Conservation (phyloP, 2,329 filamentous ascomycete genomes). For the Mycosphaerella sp. region DNA sequence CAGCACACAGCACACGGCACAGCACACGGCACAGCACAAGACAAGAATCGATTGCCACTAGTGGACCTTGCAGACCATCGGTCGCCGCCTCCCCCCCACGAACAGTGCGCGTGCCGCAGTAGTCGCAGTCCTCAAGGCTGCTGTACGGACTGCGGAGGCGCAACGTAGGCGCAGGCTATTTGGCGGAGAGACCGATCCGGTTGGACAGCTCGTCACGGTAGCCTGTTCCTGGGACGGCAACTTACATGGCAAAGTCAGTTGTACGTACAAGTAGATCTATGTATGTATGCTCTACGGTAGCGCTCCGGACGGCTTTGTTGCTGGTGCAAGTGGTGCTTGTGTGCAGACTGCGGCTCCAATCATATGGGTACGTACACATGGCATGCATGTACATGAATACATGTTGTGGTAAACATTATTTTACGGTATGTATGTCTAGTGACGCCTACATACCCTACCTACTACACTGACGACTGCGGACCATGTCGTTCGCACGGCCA, state of each 20-base stretch:
- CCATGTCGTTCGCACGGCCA: background rate
- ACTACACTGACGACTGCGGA: constrained; percentile 3
- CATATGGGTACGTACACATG: too few relatives aligned
- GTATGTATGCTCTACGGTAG: background rate
- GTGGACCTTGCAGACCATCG: background rate
- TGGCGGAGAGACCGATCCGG: background rate
- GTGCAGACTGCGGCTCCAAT: too few relatives aligned
- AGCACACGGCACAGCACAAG: background rate
- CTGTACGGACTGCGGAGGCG: too few relatives aligned
- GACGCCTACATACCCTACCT: too few relatives aligned
- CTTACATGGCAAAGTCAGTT: background rate
- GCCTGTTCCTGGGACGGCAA: background rate
- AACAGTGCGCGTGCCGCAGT: too few relatives aligned
- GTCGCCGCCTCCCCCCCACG: too few relatives aligned
- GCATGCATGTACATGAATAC: too few relatives aligned
- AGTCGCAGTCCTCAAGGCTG: too few relatives aligned
- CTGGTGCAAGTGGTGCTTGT: background rate
- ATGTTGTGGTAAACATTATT: too few relatives aligned
- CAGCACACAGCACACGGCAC: background rate
- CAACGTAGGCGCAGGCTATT: background rate
- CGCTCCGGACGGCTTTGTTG: background rate
- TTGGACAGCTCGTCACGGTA: background rate
- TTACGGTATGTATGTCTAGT: background rate
- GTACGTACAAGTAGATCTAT: too few relatives aligned
- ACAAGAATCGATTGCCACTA: background rate